A percentile compares a stretch with the other conserved stretches of the same genome.
phyloP scores from a whole-genome alignment of 495 filamentous ascomycete species.

The Paragyromitra xinjiangensis region DNA sequence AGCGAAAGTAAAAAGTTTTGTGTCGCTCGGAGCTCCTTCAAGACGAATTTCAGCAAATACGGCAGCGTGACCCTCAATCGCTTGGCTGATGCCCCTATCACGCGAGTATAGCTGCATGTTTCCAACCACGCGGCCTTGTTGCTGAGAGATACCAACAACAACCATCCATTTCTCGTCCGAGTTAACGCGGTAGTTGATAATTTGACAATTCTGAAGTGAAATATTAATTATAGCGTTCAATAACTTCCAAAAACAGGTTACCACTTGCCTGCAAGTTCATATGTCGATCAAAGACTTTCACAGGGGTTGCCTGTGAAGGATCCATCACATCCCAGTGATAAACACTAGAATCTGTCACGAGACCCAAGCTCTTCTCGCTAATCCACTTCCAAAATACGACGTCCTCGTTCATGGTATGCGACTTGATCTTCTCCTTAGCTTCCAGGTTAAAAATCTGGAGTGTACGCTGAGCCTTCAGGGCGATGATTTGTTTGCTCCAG shows the following conservation, averaged over 20 bases:
- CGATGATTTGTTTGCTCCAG: conserved; percentile 94
- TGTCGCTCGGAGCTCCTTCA: conserved; percentile 87
- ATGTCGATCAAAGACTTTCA: conserved; percentile 93
- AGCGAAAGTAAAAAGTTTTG: conserved; percentile 95
- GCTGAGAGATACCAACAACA: conserved; percentile 91
- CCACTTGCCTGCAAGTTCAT: conserved; percentile 81
- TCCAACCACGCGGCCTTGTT: conserved; percentile 90
- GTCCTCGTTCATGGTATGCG: conserved; percentile 92
- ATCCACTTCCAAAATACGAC: conserved; percentile 99
- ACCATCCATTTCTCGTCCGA: conserved; percentile 98
- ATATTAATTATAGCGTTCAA: conserved; percentile 29
- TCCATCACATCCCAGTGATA: conserved; percentile 99
- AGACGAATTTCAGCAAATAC: conserved; percentile 89
- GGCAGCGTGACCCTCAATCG: conserved; percentile 96
- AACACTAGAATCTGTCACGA: conserved; percentile 88
- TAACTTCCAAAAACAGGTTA: background rate
- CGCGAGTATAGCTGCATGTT: conserved; percentile 96
- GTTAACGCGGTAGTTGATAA: conserved; percentile 99
- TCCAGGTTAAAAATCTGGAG: conserved; percentile 97
- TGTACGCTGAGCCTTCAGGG: conserved; percentile 91
- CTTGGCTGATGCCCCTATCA: conserved; percentile 94
- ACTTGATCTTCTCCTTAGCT: conserved; percentile 91
- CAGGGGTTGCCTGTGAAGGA: conserved; percentile 74
- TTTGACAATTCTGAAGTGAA: conserved; percentile 69
- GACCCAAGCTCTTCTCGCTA: conserved; percentile 81